Percentiles rank a stretch among this genome's conserved stretches.
phyloP scores from a whole-genome alignment of 495 filamentous ascomycete species.

The Xylaria telfairii region DNA sequence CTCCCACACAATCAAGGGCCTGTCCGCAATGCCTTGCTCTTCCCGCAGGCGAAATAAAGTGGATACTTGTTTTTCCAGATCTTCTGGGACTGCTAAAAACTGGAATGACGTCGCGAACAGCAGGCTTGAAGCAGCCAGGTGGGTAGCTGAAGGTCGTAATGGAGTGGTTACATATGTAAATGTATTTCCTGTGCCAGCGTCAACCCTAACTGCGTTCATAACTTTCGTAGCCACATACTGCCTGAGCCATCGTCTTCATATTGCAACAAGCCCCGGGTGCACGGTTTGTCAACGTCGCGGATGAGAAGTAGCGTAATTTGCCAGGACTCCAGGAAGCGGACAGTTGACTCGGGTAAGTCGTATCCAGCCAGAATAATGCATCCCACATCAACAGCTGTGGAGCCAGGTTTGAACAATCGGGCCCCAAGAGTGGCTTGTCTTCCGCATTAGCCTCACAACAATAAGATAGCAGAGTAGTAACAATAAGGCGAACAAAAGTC shows the following conservation, averaged over 20 bases:
- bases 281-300: constrained; percentile 21
- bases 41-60: constrained; percentile 12
- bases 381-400: constrained; percentile 20
- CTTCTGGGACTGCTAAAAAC: constrained; percentile 25
- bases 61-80: constrained; percentile 17
- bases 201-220: neutral
- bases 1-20: constrained; percentile 49
- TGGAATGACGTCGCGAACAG: constrained; percentile 21
- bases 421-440: constrained; percentile 17
- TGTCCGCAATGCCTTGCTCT: constrained; percentile 25
- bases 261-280: constrained; percentile 33
- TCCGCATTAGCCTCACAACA: constrained; percentile 19
- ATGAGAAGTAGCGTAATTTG: constrained; percentile 20
- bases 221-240: constrained; percentile 22
- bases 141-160: constrained; percentile 19
- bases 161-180: constrained; percentile 6
- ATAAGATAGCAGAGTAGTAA: neutral
- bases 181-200: neutral
- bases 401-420: constrained; percentile 9
- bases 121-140: constrained; percentile 16
- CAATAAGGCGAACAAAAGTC: constrained; percentile 31
- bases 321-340: constrained; percentile 34
- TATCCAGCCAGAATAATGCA: constrained; percentile 33
- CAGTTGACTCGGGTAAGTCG: constrained; percentile 33
- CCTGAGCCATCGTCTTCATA: constrained; percentile 29